These are phyloP conservation scores for Globisporangium megalacanthum DNA, from an alignment of 352 stramenopile genomes.

Conservation along the genomic window DNA sequence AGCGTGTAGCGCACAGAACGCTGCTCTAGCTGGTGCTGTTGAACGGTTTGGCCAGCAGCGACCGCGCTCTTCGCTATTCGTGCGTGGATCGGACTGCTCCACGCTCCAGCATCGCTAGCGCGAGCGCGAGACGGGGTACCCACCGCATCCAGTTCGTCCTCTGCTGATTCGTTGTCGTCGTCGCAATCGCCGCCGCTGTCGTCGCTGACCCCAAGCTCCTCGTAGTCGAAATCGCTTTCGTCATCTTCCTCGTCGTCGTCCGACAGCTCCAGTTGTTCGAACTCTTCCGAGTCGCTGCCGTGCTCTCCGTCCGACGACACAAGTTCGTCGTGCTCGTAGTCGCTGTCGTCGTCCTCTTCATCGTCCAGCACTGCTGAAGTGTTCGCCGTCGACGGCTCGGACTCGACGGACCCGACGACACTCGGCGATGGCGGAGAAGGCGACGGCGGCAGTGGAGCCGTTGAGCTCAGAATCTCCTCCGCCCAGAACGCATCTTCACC, in stretches of 20 bases:
- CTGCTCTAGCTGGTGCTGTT: not conserved
- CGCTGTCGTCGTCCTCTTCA: constrained; percentile 67
- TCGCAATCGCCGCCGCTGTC: constrained; percentile 4
- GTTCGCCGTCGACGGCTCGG: constrained; percentile 6
- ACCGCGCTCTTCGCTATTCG: not conserved
- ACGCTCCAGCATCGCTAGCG: not conserved
- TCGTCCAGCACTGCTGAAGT: constrained; percentile 17
- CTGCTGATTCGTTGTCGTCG: not conserved
- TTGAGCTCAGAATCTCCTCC: too few relatives aligned
- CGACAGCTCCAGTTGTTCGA: constrained; percentile 68
- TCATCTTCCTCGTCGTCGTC: constrained; percentile 51
- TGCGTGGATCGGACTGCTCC: not conserved
- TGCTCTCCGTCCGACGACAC: constrained; percentile 57
- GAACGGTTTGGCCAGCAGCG: not conserved
- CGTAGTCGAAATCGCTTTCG: constrained; percentile 17
- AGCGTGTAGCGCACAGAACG: constrained; percentile 32
- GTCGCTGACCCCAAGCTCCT: constrained; percentile 11
- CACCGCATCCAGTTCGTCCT: not conserved
- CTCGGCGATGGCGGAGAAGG: not conserved
- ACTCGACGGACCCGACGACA: not conserved
- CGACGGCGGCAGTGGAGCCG: too few relatives aligned
- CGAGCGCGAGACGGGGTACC: not conserved
- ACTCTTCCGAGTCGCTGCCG: constrained; percentile 68
- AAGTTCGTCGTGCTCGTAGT: constrained; percentile 82
- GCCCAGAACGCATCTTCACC: not conserved